phyloP scores from a whole-genome alignment of 495 filamentous ascomycete species.

The Endocarpon pusillum region DNA sequence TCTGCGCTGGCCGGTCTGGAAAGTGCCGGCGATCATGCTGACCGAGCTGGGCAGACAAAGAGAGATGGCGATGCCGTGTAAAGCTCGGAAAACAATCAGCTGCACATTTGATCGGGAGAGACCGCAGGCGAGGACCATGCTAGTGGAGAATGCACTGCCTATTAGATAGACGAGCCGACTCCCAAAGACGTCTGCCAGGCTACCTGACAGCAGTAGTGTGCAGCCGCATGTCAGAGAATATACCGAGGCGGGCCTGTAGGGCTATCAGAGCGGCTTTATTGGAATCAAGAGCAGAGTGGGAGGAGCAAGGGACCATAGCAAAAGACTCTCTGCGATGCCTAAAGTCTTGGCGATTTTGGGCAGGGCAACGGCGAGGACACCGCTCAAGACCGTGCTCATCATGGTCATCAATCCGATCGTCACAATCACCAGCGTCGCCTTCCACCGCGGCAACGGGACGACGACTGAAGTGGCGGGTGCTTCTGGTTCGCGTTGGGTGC shows the following conservation, averaged over 20 bases:
- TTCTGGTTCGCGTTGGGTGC: too few relatives aligned
- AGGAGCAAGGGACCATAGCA: constrained; percentile 25
- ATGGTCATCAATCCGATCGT: not conserved
- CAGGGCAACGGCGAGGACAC: constrained; percentile 25
- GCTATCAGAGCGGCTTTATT: not conserved
- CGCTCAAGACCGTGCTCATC: constrained; percentile 1
- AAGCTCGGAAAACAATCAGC: constrained; percentile 34
- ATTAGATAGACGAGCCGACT: constrained; percentile 23
- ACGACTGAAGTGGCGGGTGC: too few relatives aligned
- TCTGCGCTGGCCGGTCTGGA: constrained; percentile 20
- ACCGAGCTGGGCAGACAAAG: constrained; percentile 35
- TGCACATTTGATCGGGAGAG: constrained; percentile 24
- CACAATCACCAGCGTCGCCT: not conserved
- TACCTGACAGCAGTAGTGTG: constrained; percentile 29
- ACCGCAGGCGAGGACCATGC: constrained; percentile 27
- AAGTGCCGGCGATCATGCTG: constrained; percentile 25
- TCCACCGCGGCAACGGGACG: too few relatives aligned
- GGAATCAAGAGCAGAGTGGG: not conserved
- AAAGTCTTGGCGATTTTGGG: constrained; percentile 32
- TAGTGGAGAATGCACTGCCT: constrained; percentile 24
- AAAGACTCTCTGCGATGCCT: constrained; percentile 16
- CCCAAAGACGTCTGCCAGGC: constrained; percentile 37
- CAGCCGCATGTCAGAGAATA: constrained; percentile 25
- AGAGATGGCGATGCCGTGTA: constrained; percentile 31
- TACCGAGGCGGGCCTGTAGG: constrained; percentile 26